Evolutionary conservation across 257 asterid genomes (phyloP), one percentile per base, ranked within the genome.

Genomic region (Oldenlandia corymbosa): DNA sequence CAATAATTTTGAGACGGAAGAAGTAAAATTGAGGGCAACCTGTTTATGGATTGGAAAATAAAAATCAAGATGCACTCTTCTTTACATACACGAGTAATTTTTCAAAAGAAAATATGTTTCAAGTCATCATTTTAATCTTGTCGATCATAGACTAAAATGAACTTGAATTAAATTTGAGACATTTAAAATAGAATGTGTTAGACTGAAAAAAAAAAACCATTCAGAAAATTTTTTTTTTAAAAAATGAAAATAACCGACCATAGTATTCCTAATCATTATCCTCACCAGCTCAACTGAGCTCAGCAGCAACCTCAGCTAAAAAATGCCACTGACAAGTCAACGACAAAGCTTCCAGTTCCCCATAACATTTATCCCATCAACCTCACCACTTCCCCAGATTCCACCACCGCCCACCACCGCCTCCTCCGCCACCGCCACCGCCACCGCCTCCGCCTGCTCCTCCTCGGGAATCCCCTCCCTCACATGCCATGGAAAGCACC

Each of bases 401-500:
- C n/a, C 59, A 42, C 60, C 67, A 7, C 60, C 76, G 4, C n/a
- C 61, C 75, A 23, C 20, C 77, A 17, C 66, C 77, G 31, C 4
- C 60, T 13, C 59, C 27, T 30, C 60, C 54, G 7, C 71, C 75
- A 28, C 74, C 76, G 67, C 71, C 72, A 47, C 46, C 55, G 18
- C 67, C n/a, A n/a, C 61, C 75, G n/a, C 20, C 77, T 13, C 66
- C 77, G 31, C 4, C 60, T 13, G 48, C 27, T 30, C 60, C 54
- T 16, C 71, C 75, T 24, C 74, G 75, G 67, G n/a, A n/a, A n/a
- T n/a, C n/a, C n/a, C n/a, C 71, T 70, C 43, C 46, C 55, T 10
- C 68, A 4, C 59, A 53, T 53, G 59, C 65, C 53, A 70, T 70
- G 75, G 75, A 55, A 64, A 71, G 37, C 62, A 26, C n/a, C 8